Base-by-base conservation (phyloP, 345 rosid genomes). In the Brassica rapa region DNA sequence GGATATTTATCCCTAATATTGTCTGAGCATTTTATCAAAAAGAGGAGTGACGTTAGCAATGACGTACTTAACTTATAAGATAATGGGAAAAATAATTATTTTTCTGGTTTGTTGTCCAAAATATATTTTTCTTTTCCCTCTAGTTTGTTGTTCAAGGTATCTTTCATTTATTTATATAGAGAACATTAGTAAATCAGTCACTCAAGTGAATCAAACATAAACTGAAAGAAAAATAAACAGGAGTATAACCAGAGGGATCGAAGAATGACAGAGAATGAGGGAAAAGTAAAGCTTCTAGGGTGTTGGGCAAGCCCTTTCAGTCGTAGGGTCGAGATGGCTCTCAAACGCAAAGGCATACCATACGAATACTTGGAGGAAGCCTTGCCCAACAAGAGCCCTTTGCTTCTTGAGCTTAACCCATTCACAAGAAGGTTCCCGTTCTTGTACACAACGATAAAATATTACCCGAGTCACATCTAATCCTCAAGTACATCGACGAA, bases 341-440 rank as follows among this genome's bases (percentile, higher is more conserved):
- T 63, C 14, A 82, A 75, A 39, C 32, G 83, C 25, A 86, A 85
- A 82, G 86, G 89, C 0, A 21, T 85, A 4, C 59, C 67, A 1
- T 63, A 63, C 6, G 67, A 63, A 1, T 32, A 63, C 67, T 63
- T 32, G 43, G 67, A 63, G 43, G 5, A 30, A 32, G 67, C 4
- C 6, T 32, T 63, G 15, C 1, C 5, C 1, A n/a, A 63, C 21
- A 63, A 63, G 67, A 63, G 12, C 21, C 24, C 21, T 63, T 32
- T 63, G 67, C 67, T 63, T 32, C 67, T 63, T 7, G 12, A 63
- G 43, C 24, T 63, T 7, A 63, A 63, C 43, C 67, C 24, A 10
- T 63, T 55, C 70, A 85, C 56, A 76, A 83, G 68, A 82, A 85
- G 56, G 62, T 85, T 1, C 87, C 86, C 5, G 86, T 86, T 68